Evolutionary conservation across 169 alveolate species (phyloP), one percentile per base, ranked within the genome.

Genomic region (Plasmodium inui): DNA sequence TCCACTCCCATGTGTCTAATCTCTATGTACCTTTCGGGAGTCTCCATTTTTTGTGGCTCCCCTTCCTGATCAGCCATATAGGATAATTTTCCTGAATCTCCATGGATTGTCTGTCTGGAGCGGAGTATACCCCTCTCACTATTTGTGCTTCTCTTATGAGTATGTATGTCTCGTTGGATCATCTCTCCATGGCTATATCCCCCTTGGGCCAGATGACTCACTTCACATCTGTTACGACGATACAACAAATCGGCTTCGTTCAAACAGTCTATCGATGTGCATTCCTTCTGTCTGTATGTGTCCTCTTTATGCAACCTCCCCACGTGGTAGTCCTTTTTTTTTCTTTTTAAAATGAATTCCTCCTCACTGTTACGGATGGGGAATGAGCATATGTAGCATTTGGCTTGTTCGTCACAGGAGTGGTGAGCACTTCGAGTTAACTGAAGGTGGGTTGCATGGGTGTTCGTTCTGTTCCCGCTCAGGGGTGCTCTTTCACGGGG

Each of bases 311-410:
- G 22, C 30, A 44, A 10, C 32, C 61, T 14, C 26, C 9, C 84
- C 46, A 67, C 14, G n/a, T 67, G 14, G 76, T 19, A 67, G n/a
- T 67, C 19, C 30, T 8, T 67, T 67, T 50, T 79, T 22, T 79
- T 50, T 30, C n/a, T 82, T 55, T 61, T 57, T 57, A 57, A 82
- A 82, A 57, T 7, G 71, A 19, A 82, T 82, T 82, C 28, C 39
- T 82, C 44, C 26, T 82, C 91, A 55, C 44, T 57, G 1, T 44
- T 26, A 4, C 72, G 67, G 70, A 82, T 82, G 5, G 91, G 91
- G 72, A 32, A 57, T 32, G 91, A 82, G 71, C 91, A 82, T 55
- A 82, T 57, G 55, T 55, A 82, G 72, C 91, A 82, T 14, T 82
- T 55, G 22, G 76, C 7, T 5, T 17, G 76, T 67, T 50, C 22